Conservation (phyloP, 164 flowering plant species). For the Pachysandra terminalis region DNA sequence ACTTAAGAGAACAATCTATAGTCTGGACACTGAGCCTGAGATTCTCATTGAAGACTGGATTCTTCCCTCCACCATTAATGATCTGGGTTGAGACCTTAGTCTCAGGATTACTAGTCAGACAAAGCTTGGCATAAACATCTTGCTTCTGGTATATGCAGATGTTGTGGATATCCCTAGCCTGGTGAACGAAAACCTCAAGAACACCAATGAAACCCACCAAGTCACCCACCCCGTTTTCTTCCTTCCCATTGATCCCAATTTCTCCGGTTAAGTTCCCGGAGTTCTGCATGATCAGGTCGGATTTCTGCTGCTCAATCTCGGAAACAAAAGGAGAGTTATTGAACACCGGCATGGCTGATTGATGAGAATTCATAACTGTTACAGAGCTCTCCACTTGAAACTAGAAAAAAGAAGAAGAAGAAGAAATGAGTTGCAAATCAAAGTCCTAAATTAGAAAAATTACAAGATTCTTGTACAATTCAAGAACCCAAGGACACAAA, state of each 20-base stretch:
- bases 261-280: constrained; percentile 24
- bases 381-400: constrained; percentile 3
- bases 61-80: constrained; percentile 88
- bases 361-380: constrained; percentile 64
- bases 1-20: constrained; percentile 63
- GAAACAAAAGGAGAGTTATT: constrained; percentile 31
- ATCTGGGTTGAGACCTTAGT: constrained; percentile 58
- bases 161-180: constrained; percentile 93
- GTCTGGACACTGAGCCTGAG: constrained; percentile 55
- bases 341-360: constrained; percentile 58
- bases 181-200: constrained; percentile 76
- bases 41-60: constrained; percentile 80
- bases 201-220: constrained; percentile 41
- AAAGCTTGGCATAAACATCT: constrained; percentile 97
- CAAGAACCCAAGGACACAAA: constrained; percentile 6
- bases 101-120: constrained; percentile 75
- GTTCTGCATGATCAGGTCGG: constrained; percentile 17
- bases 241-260: constrained; percentile 26
- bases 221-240: constrained; percentile 12
- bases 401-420: background rate
- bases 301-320: constrained; percentile 37
- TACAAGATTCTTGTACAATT: background rate
- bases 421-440: background rate
- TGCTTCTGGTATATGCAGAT: constrained; percentile 98
- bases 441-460: constrained; percentile 4